Conservation (phyloP, 2,329 filamentous ascomycete genomes). For the Colletotrichum sp. region DNA sequence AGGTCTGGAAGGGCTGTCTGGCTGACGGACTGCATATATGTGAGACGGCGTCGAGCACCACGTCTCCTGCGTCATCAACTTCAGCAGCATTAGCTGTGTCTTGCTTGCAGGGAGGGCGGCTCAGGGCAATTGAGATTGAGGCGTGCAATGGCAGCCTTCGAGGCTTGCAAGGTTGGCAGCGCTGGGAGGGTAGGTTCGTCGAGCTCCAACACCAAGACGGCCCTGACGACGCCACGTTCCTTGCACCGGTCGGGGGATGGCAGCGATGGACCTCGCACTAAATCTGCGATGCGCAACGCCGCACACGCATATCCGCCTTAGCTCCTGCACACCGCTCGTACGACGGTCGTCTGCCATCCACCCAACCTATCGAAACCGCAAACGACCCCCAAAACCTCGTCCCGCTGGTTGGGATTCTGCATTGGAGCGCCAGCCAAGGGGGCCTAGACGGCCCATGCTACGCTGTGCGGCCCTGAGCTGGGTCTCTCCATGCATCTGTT, state of each 20-base stretch:
- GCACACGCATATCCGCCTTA: slow-evolving; percentile 22
- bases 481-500: slow-evolving; percentile 14
- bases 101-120: neutral
- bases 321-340: slow-evolving; percentile 20
- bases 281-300: slow-evolving; percentile 22
- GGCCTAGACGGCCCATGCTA: slow-evolving; percentile 13
- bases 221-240: slow-evolving; percentile 18
- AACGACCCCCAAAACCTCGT: neutral
- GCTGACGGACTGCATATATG: neutral
- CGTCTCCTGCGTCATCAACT: neutral
- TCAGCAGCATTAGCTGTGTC: neutral
- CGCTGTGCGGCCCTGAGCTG: slow-evolving; percentile 12
- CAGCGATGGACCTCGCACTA: slow-evolving; percentile 20
- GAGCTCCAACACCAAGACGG: slow-evolving; percentile 4
- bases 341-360: neutral
- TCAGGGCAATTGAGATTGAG: slow-evolving; percentile 7
- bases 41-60: neutral
- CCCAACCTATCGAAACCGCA: slow-evolving; percentile 8
- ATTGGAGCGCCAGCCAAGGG: slow-evolving; percentile 5
- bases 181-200: slow-evolving; percentile 12
- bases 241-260: slow-evolving; percentile 12
- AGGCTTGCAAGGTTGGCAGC: slow-evolving; percentile 2
- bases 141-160: neutral
- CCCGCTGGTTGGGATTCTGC: slow-evolving; percentile 13
- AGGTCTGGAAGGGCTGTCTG: neutral